These are phyloP conservation scores for Globisporangium canariense DNA, from an alignment of 352 stramenopile species.

Conservation along the genomic window DNA sequence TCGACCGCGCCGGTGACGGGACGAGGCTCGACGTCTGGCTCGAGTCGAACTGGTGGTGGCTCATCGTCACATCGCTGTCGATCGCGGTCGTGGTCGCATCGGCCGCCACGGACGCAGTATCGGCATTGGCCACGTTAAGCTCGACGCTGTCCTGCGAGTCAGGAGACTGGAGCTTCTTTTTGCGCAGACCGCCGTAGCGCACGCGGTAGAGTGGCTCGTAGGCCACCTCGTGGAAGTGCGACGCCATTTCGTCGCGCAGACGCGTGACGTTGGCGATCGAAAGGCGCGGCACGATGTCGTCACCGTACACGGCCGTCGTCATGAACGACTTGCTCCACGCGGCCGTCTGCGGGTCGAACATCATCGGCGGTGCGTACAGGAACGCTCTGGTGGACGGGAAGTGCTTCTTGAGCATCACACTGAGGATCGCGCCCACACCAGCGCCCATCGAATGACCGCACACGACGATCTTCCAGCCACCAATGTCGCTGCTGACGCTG, in stretches of 20 bases:
- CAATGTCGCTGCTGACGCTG: slow-evolving; percentile 6
- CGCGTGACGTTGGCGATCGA: slow-evolving; percentile 65
- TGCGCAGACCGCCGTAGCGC: slow-evolving; percentile 40
- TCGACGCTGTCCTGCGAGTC: slow-evolving; percentile 13
- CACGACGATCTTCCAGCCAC: slow-evolving; percentile 61
- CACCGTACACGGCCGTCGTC: slow-evolving; percentile 66
- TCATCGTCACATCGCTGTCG: slow-evolving; percentile 9
- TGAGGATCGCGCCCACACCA: slow-evolving; percentile 68
- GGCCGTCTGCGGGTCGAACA: slow-evolving; percentile 61
- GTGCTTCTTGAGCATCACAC: slow-evolving; percentile 52
- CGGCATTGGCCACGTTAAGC: neutral
- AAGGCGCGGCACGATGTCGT: slow-evolving; percentile 66
- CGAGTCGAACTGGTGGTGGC: slow-evolving; percentile 7
- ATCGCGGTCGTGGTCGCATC: slow-evolving; percentile 1
- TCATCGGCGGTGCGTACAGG: slow-evolving; percentile 58
- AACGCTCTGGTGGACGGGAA: slow-evolving; percentile 58
- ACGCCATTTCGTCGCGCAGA: slow-evolving; percentile 66
- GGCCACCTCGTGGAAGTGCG: slow-evolving; percentile 63
- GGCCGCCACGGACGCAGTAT: neutral
- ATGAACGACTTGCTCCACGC: slow-evolving; percentile 61
- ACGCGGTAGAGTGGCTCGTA: slow-evolving; percentile 58
- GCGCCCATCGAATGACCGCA: slow-evolving; percentile 82
- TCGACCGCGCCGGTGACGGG: slow-evolving; percentile 2
- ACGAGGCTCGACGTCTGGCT: slow-evolving; percentile 3
- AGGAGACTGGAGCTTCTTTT: slow-evolving; percentile 29